A percentile compares a stretch with the other conserved stretches of the same genome.
These are phyloP conservation scores for Rhynchospora pubera DNA, from an alignment of 176 grass and related monocot species.

Conservation along the genomic window DNA sequence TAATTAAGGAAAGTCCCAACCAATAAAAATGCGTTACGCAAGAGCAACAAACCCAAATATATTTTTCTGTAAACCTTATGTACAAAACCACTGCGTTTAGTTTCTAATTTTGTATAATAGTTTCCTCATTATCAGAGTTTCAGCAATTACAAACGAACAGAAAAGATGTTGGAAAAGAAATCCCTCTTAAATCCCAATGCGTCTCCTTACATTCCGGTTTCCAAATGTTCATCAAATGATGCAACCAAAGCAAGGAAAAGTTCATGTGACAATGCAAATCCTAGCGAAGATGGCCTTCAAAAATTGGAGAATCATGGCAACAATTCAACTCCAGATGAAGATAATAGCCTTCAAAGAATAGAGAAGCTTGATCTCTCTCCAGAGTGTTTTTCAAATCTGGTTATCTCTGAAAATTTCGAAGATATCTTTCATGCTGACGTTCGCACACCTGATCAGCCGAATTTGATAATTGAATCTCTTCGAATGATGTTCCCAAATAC, in stretches of 20 bases:
- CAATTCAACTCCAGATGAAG: neutral
- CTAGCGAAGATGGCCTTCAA: neutral
- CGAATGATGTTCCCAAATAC: slow-evolving; percentile 22
- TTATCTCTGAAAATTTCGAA: slow-evolving; percentile 23
- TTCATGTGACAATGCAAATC: neutral
- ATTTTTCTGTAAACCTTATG: neutral
- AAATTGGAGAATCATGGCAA: neutral
- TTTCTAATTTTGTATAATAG: neutral
- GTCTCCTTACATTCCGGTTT: slow-evolving; percentile 10
- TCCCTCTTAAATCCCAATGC: slow-evolving; percentile 21
- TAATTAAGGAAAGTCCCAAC: neutral
- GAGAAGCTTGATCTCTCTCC: slow-evolving; percentile 15
- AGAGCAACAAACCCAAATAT: slow-evolving; percentile 8
- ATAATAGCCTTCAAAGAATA: neutral
- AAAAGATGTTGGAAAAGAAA: slow-evolving; percentile 1
- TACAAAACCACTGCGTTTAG: neutral
- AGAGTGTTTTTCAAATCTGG: slow-evolving; percentile 16
- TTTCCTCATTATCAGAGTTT: neutral
- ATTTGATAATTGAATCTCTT: slow-evolving; percentile 24
- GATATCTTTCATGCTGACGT: slow-evolving; percentile 21
- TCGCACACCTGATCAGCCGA: slow-evolving; percentile 2
- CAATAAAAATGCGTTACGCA: neutral
- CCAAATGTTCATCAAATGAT: neutral
- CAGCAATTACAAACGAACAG: neutral
- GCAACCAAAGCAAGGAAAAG: neutral